phyloP scores from a whole-genome alignment of 176 grass and related monocot genomes.

The Musa beccarii region DNA sequence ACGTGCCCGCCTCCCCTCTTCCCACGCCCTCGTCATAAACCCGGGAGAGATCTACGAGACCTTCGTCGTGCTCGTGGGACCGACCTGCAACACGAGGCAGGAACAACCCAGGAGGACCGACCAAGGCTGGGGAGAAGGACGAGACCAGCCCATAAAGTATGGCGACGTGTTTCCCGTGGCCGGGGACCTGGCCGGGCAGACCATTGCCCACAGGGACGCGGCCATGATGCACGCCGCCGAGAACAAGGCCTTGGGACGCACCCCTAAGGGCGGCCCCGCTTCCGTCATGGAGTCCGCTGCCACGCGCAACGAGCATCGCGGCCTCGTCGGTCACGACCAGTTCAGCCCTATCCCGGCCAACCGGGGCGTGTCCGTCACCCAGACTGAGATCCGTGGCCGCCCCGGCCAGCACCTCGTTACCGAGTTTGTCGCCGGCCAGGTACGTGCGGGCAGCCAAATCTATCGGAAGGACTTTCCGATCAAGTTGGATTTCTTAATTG shows the following conservation, averaged over 20 bases:
- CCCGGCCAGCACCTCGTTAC: conserved; percentile 44
- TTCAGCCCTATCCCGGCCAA: conserved; percentile 26
- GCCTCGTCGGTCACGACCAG: conserved; percentile 46
- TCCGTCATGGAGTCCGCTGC: conserved; percentile 60
- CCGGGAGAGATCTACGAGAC: too few relatives aligned
- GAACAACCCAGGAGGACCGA: conserved; percentile 38
- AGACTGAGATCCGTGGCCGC: conserved; percentile 35
- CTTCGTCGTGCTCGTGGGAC: too few relatives aligned
- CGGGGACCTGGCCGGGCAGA: conserved; percentile 31
- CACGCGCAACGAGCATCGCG: conserved; percentile 36
- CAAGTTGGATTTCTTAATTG: too few relatives aligned
- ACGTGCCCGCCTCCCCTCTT: too few relatives aligned
- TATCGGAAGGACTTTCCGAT: neutral
- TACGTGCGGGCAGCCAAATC: neutral
- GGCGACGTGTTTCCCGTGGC: conserved; percentile 58
- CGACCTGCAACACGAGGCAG: conserved; percentile 42
- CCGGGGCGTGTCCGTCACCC: conserved; percentile 43
- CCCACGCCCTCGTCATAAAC: too few relatives aligned
- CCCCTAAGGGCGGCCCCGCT: conserved; percentile 40
- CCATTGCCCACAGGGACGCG: conserved; percentile 55
- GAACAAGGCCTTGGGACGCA: conserved; percentile 37
- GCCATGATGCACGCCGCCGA: conserved; percentile 63
- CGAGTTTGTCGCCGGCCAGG: conserved; percentile 68
- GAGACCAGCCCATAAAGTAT: conserved; percentile 23
- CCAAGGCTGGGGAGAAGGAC: neutral